These are phyloP conservation scores for Teratosphaeria gauchensis DNA, from an alignment of 2,329 filamentous ascomycete species.

Conservation along the genomic window DNA sequence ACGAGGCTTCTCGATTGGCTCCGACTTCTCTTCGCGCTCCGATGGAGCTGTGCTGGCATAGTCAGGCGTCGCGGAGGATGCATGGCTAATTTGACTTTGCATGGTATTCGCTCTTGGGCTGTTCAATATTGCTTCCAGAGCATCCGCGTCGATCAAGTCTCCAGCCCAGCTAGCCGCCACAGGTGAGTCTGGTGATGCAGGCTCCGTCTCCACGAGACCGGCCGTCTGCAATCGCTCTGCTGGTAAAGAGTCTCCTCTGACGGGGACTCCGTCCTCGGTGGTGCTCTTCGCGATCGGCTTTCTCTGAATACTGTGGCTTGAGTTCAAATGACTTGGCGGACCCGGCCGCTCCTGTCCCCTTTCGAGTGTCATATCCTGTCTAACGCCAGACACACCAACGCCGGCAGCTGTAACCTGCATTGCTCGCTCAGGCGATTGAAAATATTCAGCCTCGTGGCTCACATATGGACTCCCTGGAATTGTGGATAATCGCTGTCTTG, in stretches of 20 bases:
- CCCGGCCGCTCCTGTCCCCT: not conserved
- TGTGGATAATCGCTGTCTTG: constrained; percentile 31
- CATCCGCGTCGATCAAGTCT: constrained; percentile 35
- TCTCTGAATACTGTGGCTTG: constrained; percentile 18
- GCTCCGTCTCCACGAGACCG: constrained; percentile 4
- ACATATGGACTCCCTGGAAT: constrained; percentile 38
- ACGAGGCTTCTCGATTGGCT: constrained; percentile 55
- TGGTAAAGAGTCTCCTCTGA: constrained; percentile 2
- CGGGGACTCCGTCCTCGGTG: constrained; percentile 1
- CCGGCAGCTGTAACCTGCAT: not conserved
- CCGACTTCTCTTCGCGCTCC: constrained; percentile 35
- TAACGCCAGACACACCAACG: not conserved
- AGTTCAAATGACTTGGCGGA: constrained; percentile 14
- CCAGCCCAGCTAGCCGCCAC: constrained; percentile 14
- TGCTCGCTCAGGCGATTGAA: constrained; percentile 3
- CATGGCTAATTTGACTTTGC: constrained; percentile 22
- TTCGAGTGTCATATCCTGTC: not conserved
- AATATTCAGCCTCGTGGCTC: constrained; percentile 24
- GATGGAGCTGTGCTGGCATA: constrained; percentile 58
- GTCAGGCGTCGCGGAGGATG: constrained; percentile 43
- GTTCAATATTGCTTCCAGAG: constrained; percentile 29
- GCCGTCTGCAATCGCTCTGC: not conserved
- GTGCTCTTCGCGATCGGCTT: constrained; percentile 19
- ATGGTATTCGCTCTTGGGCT: constrained; percentile 20
- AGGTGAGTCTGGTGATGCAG: constrained; percentile 13